These are phyloP conservation scores for Tetratostichococcus sp. DNA, from an alignment of 139 green algal species.

Conservation along the genomic window DNA sequence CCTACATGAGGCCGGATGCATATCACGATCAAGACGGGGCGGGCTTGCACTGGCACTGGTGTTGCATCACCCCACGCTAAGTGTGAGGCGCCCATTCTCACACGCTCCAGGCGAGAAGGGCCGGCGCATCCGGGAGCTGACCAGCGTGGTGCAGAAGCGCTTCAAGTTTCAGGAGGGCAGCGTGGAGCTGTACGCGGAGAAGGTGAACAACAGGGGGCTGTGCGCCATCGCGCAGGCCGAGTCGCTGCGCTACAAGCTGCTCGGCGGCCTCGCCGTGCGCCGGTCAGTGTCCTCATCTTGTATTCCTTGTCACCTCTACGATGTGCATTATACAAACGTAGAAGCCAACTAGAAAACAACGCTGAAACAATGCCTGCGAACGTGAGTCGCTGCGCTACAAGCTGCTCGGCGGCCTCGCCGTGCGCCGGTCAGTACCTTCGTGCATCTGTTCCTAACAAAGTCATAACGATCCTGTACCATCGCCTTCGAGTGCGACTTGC, in stretches of 20 bases:
- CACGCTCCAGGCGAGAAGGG: constrained; percentile 90
- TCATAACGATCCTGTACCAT: too few species aligned
- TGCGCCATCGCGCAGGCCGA: constrained; percentile 98
- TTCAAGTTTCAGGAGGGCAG: constrained; percentile 94
- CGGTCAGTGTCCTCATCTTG: constrained; percentile 8
- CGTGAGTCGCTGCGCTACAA: constrained; percentile 99
- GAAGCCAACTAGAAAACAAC: too few species aligned
- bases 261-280: constrained; percentile 95
- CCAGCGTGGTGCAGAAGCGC: constrained; percentile 97
- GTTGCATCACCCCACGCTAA: too few species aligned
- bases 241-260: constrained; percentile 99
- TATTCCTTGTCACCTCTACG: too few species aligned
- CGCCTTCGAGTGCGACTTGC: too few species aligned
- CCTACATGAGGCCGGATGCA: too few species aligned
- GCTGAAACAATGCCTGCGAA: too few species aligned
- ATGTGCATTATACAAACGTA: too few species aligned
- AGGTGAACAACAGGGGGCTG: constrained; percentile 95
- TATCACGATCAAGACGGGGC: too few species aligned
- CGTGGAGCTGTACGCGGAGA: constrained; percentile 99
- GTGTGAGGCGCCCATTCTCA: too few species aligned
- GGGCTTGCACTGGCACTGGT: too few species aligned
- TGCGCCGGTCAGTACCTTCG: constrained; percentile 51
- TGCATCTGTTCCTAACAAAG: too few species aligned
- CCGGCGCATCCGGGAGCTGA: constrained; percentile 97
- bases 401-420: constrained; percentile 96